Percentiles rank a stretch among this genome's conserved stretches.
Conservation (phyloP, 1,284 basidiomycete genomes). For the Takashimella tepidaria region DNA sequence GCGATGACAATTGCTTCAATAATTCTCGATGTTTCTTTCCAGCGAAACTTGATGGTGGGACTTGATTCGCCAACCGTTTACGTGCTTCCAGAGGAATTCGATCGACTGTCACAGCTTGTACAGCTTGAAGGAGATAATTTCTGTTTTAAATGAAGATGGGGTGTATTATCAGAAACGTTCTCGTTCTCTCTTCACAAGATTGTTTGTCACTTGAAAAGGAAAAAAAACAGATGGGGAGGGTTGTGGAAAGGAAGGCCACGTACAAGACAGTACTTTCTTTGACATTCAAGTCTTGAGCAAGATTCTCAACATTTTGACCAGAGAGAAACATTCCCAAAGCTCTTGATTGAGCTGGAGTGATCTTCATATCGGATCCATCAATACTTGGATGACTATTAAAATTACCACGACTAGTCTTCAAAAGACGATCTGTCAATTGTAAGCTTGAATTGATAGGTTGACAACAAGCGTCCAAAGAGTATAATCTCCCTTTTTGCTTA, state of each 20-base stretch:
- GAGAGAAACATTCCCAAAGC: conserved; percentile 20
- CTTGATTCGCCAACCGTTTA: neutral
- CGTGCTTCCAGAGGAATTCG: neutral
- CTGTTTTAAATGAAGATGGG: too few relatives aligned
- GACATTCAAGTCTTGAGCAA: conserved; percentile 15
- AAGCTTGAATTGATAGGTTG: neutral
- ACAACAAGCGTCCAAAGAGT: conserved; percentile 16
- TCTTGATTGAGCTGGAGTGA: conserved; percentile 14
- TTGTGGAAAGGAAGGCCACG: too few relatives aligned
- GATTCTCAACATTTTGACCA: conserved; percentile 15
- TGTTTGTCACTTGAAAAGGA: too few relatives aligned
- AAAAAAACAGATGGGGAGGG: too few relatives aligned
- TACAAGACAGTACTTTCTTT: conserved; percentile 23
- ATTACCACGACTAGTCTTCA: too few relatives aligned
- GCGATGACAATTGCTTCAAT: neutral
- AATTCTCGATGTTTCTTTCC: neutral
- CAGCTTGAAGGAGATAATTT: neutral
- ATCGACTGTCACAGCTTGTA: neutral
- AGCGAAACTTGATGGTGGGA: neutral
- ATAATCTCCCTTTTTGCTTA: conserved; percentile 8
- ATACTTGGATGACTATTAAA: neutral
- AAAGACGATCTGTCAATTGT: too few relatives aligned
- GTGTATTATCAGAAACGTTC: neutral
- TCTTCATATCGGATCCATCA: neutral
- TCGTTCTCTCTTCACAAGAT: too few relatives aligned